phyloP scores from a whole-genome alignment of 2,329 filamentous ascomycete species.

The Hawksworthiomyces lignivorus region DNA sequence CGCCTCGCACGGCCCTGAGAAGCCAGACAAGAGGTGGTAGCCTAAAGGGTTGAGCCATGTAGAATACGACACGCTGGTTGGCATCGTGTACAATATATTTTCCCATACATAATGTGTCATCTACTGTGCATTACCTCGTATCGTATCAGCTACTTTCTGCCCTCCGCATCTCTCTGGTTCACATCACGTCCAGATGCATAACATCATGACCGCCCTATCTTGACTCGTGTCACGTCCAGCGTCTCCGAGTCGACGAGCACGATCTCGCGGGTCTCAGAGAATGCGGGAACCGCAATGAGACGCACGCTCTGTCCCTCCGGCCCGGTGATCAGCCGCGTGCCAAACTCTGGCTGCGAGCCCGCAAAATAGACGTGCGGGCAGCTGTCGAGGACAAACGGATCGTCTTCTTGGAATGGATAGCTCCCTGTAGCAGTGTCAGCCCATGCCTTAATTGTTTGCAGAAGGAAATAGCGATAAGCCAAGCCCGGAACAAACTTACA shows the following conservation, averaged over 20 bases:
- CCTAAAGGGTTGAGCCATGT: too few relatives aligned
- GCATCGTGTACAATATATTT: too few relatives aligned
- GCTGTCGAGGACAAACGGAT: conserved; percentile 77
- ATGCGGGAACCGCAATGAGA: conserved; percentile 76
- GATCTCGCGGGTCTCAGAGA: conserved; percentile 68
- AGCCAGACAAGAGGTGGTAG: too few relatives aligned
- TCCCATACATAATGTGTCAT: too few relatives aligned
- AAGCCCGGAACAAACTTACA: conserved; percentile 50
- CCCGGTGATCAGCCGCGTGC: conserved; percentile 61
- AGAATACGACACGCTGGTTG: too few relatives aligned
- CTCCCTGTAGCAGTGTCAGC: too few relatives aligned
- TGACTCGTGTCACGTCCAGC: conserved; percentile 66
- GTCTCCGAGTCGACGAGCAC: conserved; percentile 82
- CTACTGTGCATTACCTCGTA: too few relatives aligned
- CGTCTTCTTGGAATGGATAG: conserved; percentile 91
- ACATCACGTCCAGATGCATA: too few relatives aligned
- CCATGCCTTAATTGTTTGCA: not conserved
- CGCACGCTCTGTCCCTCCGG: conserved; percentile 63
- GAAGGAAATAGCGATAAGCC: not conserved
- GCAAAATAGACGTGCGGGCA: conserved; percentile 91
- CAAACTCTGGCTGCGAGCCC: conserved; percentile 75
- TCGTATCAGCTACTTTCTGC: too few relatives aligned
- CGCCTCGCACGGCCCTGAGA: too few relatives aligned
- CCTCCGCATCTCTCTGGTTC: not conserved
- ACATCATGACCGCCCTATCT: conserved; percentile 31